These are phyloP conservation scores for Diplodia mutila DNA, from an alignment of 2,329 filamentous ascomycete genomes.

Conservation along the genomic window DNA sequence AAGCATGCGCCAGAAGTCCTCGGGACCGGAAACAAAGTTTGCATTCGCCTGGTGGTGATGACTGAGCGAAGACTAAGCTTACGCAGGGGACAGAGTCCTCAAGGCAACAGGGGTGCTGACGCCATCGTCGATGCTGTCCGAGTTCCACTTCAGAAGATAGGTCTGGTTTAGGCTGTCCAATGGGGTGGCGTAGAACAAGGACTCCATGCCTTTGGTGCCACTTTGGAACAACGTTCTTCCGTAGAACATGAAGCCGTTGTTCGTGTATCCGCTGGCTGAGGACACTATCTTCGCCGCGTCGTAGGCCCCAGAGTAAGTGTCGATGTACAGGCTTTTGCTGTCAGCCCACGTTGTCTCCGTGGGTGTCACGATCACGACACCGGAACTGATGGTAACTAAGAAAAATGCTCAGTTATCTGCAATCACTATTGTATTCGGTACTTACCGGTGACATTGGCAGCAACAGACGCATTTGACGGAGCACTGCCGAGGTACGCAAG, in stretches of 20 bases:
- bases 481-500: slow-evolving; percentile 8
- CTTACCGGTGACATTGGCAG: slow-evolving; percentile 16
- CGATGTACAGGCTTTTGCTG: slow-evolving; percentile 18
- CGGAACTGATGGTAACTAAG: background rate
- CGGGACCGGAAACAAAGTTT: background rate
- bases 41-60: no score
- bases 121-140: slow-evolving; percentile 1
- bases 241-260: slow-evolving; percentile 19
- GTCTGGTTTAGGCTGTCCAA: background rate
- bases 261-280: slow-evolving; percentile 2
- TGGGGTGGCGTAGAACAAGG: slow-evolving; percentile 19
- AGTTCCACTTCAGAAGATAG: slow-evolving; percentile 16
- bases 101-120: slow-evolving; percentile 11
- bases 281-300: slow-evolving; percentile 6
- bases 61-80: background rate
- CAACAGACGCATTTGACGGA: background rate
- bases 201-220: background rate
- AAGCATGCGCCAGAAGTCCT: background rate
- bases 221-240: slow-evolving; percentile 7
- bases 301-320: background rate
- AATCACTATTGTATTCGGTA: background rate
- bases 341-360: background rate
- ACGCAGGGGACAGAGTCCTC: slow-evolving; percentile 1
- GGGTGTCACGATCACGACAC: background rate
- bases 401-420: background rate